These are phyloP conservation scores for Sisymbrium irio DNA, from an alignment of 345 rosid species.

Conservation along the genomic window DNA sequence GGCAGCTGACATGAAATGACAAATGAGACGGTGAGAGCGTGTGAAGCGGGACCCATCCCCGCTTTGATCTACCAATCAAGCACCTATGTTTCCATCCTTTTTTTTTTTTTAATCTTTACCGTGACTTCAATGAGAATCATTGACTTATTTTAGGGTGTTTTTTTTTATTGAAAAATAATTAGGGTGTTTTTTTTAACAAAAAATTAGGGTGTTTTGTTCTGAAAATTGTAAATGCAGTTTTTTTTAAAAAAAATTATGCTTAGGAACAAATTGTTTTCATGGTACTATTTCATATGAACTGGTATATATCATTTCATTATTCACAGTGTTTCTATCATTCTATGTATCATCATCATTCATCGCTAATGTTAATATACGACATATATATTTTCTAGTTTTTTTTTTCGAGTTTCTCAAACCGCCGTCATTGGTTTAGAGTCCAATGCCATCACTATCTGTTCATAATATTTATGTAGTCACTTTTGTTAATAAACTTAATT, in stretches of 20 bases:
- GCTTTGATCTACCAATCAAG: constrained; percentile 8
- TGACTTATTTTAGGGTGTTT: neutral
- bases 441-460: no score
- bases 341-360: neutral
- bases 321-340: neutral
- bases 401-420: no score
- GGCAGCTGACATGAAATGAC: constrained; percentile 5
- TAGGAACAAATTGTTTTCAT: neutral
- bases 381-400: no score
- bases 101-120: neutral
- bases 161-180: neutral
- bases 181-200: neutral
- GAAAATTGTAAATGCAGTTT: neutral
- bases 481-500: no score
- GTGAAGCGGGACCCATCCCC: neutral
- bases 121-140: neutral
- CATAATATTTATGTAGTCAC: neutral
- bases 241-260: neutral
- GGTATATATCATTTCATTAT: neutral
- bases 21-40: constrained; percentile 9
- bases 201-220: neutral
- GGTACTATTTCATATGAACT: neutral
- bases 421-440: no score
- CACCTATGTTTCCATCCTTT: neutral
- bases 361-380: neutral